These are phyloP conservation scores for Nitzschia sp. DNA, from an alignment of 108 stramenopile species.

Conservation along the genomic window DNA sequence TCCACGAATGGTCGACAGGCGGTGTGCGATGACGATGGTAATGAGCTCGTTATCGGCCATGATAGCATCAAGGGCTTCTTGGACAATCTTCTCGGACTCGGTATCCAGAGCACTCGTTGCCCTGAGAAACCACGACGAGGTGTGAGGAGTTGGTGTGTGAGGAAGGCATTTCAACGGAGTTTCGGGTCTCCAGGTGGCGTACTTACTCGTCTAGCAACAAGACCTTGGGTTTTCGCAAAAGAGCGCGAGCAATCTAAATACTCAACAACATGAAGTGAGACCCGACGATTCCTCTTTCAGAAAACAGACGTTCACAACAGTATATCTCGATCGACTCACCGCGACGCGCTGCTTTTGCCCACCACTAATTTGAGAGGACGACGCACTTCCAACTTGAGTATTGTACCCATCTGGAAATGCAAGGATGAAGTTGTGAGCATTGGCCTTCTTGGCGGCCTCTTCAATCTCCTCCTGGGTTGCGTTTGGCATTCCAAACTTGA, in stretches of 20 bases:
- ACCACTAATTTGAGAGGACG: slow-evolving; percentile 37
- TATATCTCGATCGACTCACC: not conserved
- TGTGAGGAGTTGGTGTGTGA: not conserved
- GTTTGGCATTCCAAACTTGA: slow-evolving; percentile 63
- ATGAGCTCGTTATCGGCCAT: slow-evolving; percentile 45
- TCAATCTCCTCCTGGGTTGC: slow-evolving; percentile 54
- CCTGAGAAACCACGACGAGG: not conserved
- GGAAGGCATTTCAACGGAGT: not conserved
- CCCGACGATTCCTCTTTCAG: not conserved
- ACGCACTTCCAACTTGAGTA: slow-evolving; percentile 30
- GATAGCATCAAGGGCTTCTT: slow-evolving; percentile 78
- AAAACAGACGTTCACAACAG: not conserved
- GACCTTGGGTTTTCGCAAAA: slow-evolving; percentile 56
- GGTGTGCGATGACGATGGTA: slow-evolving; percentile 76
- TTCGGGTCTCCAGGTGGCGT: too few relatives aligned
- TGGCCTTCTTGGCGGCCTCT: slow-evolving; percentile 77
- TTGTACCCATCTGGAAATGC: slow-evolving; percentile 68
- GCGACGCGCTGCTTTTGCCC: slow-evolving; percentile 84
- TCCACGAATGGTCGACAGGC: slow-evolving; percentile 78
- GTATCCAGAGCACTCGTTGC: slow-evolving; percentile 65
- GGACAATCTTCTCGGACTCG: slow-evolving; percentile 79
- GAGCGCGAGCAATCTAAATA: slow-evolving; percentile 73
- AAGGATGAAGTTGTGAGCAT: slow-evolving; percentile 74
- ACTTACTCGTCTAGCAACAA: slow-evolving; percentile 41
- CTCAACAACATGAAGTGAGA: not conserved